phyloP scores from a whole-genome alignment of 2,329 filamentous ascomycete species.

The Fusarium proliferatum region DNA sequence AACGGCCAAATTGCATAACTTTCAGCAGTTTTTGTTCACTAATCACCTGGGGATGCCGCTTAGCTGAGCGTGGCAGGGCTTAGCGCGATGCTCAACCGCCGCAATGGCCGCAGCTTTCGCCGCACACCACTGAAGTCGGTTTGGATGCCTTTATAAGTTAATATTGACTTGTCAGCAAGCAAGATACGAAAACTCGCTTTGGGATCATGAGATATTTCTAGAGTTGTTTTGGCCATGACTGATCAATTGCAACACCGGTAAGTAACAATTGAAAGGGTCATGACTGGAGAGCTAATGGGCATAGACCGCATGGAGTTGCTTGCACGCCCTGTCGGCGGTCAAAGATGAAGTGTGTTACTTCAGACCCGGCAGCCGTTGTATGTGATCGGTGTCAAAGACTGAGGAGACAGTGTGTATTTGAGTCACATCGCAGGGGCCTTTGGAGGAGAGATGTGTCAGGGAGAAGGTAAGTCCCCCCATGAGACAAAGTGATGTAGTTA shows the following conservation, averaged over 20 bases:
- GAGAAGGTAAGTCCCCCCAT: neutral
- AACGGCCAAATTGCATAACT: neutral
- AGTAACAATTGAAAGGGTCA: neutral
- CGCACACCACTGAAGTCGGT: neutral
- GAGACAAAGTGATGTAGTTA: neutral
- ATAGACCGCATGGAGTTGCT: neutral
- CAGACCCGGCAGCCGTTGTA: neutral
- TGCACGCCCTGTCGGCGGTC: slow-evolving; percentile 1
- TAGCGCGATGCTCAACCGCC: neutral
- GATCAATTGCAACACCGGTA: neutral
- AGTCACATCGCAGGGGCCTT: neutral
- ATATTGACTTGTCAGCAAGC: neutral
- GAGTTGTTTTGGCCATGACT: neutral
- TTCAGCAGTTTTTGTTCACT: neutral
- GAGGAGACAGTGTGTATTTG: neutral
- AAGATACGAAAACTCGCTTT: neutral
- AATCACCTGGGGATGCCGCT: neutral
- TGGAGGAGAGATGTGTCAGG: neutral
- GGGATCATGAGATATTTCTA: neutral
- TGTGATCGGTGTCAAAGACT: slow-evolving; percentile 4
- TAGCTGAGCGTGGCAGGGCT: neutral
- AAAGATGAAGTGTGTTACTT: slow-evolving; percentile 17
- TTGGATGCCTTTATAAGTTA: neutral
- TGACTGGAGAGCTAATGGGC: neutral
- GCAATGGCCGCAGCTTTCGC: neutral